Evolutionary conservation across 2,329 filamentous ascomycete species (phyloP).

Genomic region (Penicillium rolfsii): DNA sequence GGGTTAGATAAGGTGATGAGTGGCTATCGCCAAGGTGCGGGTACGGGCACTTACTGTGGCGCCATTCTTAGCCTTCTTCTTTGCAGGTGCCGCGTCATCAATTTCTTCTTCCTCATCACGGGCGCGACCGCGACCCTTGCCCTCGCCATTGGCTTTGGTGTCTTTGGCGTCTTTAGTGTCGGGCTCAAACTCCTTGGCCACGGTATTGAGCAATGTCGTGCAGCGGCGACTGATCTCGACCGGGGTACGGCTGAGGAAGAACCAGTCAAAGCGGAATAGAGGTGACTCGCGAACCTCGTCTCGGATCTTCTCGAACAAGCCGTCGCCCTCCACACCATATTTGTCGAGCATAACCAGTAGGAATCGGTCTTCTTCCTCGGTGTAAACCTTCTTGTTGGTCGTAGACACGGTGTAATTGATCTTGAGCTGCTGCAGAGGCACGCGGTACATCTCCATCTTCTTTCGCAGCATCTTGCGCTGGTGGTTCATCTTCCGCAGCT

Average conservation of each 20-base stretch:
- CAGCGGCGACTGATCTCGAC: conserved; percentile 90
- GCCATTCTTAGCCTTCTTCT: conserved; percentile 91
- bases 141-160: conserved; percentile 69
- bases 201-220: conserved; percentile 89
- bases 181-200: conserved; percentile 91
- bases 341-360: conserved; percentile 90
- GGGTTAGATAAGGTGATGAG: conserved; percentile 3
- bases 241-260: conserved; percentile 92
- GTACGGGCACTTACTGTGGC: conserved; percentile 70
- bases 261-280: conserved; percentile 98
- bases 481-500: conserved; percentile 83
- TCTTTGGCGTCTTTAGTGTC: conserved; percentile 62
- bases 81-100: conserved; percentile 78
- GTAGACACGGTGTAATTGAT: conserved; percentile 99
- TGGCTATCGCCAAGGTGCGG: background rate
- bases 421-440: conserved; percentile 95
- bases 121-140: conserved; percentile 65
- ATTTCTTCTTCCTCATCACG: conserved; percentile 82
- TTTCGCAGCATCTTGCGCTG: conserved; percentile 90
- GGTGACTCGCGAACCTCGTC: conserved; percentile 95
- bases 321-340: conserved; percentile 87
- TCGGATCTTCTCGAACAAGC: conserved; percentile 90
- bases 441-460: conserved; percentile 96
- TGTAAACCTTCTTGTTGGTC: conserved; percentile 99
- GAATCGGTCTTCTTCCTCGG: conserved; percentile 96